Base-by-base conservation (phyloP, 169 alveolate genomes). In the Ichthyophthirius multifiliis region DNA sequence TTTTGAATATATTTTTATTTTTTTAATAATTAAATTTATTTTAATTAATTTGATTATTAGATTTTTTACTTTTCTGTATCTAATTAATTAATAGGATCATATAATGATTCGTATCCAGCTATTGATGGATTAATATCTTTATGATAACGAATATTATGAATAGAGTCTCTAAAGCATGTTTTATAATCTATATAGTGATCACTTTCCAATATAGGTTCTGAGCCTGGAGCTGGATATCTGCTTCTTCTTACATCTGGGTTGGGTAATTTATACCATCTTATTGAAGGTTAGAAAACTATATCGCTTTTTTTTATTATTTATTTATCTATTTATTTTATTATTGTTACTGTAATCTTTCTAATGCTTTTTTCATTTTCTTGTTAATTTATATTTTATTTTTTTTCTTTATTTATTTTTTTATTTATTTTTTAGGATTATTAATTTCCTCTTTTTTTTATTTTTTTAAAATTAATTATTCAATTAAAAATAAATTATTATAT, bases 221-320 rank as follows among this genome's bases (percentile, higher is more conserved):
- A 67, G 45, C 41, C 77, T 18, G 77, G 77, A 67, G 77, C 43
- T 18, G 77, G 77, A 39, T 67, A 67, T 67, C 77, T 67, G 0
- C 23, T 23, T 18, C 46, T 34, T 67, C 62, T 67, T 32, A 67
- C 62, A 34, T 16, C 12, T 18, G 77, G 77, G 6, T 67, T 67
- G 34, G 77, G 77, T 13, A 67, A 34, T 67, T n/a, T 13, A 20
- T 67, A 67, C 62, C 77, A 37, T 67, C 77, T 67, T 37, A 67
- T 37, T 32, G 77, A 9, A 20, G 77, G 77, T 32, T 35, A 37
- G 63, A 67, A 37, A 39, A 34, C 18, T 16, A 67, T 41, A 18
- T 67, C 77, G 55, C 77, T 67, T 15, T 39, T 34, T 18, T 18
- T 15, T 34, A 32, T 64, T 15, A 16, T 18, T 64, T 32, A 64